Evolutionary conservation across 2,329 filamentous ascomycete genomes (phyloP), one percentile per base, ranked within the genome.

Genomic region (Trichoderma brevicompactum): DNA sequence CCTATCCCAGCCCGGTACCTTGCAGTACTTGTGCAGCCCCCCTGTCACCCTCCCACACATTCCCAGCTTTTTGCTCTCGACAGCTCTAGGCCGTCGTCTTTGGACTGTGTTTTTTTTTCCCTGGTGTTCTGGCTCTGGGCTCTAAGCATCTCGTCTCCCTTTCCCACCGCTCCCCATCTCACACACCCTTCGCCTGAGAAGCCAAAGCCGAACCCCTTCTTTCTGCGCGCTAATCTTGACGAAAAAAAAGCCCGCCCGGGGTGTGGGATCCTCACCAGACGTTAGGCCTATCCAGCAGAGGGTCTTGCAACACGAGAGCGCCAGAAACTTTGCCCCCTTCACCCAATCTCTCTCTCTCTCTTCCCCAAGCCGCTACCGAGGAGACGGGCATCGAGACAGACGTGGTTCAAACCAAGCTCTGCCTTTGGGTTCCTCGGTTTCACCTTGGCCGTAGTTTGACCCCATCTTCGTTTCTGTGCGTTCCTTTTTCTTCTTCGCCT

Each of bases 221-320:
- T 53, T 49, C 52, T 64, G 52, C 46, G 62, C 62, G 62, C 62
- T 65, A 65, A 65, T 56, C 62, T 65, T 28, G 46, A 59, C 62
- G 4, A 49, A 19, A 46, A 41, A 52, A 52, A 60, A 23, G 34
- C 8, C 34, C 41, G 55, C 44, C 62, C 32, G 41, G 50, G 43
- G 23, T 38, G 46, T 48, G 53, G 43, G 53, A 65, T 65, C 62
- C 53, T 58, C 53, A 28, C 53, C 53, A 48, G 7, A 52, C 50
- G 38, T 52, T 52, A 17, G 58, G 58, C 48, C 44, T 15, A 19
- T 43, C 23, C 34, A 28, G 44, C 23, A 54, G 49, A 63, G 36
- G 49, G 50, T 44, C 38, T 44, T 63, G 59, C 59, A 63, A 63
- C 59, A 63, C 59, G 59, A 63, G 59, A 63, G 59, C 46, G 32